Percentiles rank a stretch among this genome's conserved stretches.
These are phyloP conservation scores for Phytopythium mirpurense DNA, from an alignment of 352 stramenopile species.

Conservation along the genomic window DNA sequence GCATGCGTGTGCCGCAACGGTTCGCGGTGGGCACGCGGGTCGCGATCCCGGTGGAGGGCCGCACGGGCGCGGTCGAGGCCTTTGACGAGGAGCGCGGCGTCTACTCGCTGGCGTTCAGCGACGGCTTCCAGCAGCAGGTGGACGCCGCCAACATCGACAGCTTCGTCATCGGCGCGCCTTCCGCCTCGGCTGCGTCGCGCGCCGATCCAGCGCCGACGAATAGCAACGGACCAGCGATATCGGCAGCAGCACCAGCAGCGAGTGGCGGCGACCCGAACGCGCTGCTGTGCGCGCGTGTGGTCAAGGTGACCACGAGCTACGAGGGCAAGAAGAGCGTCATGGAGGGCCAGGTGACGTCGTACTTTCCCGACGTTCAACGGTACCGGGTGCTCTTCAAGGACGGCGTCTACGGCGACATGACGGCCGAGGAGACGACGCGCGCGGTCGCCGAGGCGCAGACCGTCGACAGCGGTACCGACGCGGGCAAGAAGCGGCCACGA, in stretches of 20 bases:
- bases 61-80: slow-evolving; percentile 40
- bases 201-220: not conserved
- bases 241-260: not conserved
- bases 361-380: slow-evolving; percentile 29
- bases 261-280: slow-evolving; percentile 29
- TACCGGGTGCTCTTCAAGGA: slow-evolving; percentile 46
- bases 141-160: slow-evolving; percentile 20
- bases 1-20: slow-evolving; percentile 33
- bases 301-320: slow-evolving; percentile 44
- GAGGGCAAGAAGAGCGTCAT: slow-evolving; percentile 32
- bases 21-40: slow-evolving; percentile 47
- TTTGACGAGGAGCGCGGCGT: slow-evolving; percentile 33
- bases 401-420: slow-evolving; percentile 40
- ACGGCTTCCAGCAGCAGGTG: slow-evolving; percentile 37
- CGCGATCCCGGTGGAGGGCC: slow-evolving; percentile 51
- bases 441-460: slow-evolving; percentile 9
- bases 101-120: slow-evolving; percentile 51
- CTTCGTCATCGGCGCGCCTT: slow-evolving; percentile 29
- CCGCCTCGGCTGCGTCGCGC: slow-evolving; percentile 7
- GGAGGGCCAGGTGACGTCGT: slow-evolving; percentile 39
- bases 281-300: slow-evolving; percentile 29
- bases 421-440: slow-evolving; percentile 25
- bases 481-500: slow-evolving; percentile 5
- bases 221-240: too few species aligned
- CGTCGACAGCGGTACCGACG: not conserved